Evolutionary conservation across 164 flowering plant genomes (phyloP).

Genomic region (Vitis amurensis): DNA sequence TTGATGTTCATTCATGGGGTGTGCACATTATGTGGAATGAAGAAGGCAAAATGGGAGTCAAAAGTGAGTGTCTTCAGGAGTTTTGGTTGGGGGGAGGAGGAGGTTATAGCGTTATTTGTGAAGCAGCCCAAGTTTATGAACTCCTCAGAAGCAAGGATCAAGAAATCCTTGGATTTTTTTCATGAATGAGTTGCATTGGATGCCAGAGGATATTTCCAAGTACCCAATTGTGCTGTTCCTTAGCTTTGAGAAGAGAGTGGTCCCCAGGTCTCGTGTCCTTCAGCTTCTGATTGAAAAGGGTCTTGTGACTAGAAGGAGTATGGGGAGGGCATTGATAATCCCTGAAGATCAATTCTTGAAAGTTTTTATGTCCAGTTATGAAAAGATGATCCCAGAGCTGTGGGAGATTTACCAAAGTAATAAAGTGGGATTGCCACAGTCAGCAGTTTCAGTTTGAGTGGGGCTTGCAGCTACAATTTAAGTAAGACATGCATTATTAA

Average conservation of each 20-base stretch:
- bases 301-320: neutral
- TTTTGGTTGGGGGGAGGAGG: slow-evolving; percentile 5
- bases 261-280: slow-evolving; percentile 4
- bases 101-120: slow-evolving; percentile 1
- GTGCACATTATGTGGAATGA: neutral
- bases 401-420: neutral
- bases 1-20: slow-evolving; percentile 3
- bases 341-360: slow-evolving; percentile 2
- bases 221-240: neutral
- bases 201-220: neutral
- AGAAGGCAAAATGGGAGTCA: neutral
- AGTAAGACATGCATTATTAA: too few species aligned
- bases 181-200: slow-evolving; percentile 6
- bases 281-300: neutral
- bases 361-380: neutral
- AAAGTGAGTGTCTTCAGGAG: neutral
- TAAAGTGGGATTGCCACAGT: neutral
- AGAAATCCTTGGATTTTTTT: neutral
- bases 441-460: too few species aligned
- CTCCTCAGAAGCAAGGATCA: neutral
- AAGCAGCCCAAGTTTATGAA: slow-evolving; percentile 10
- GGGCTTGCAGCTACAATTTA: too few species aligned
- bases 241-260: slow-evolving; percentile 4
- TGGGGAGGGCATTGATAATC: neutral
- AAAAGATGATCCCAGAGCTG: neutral